Percentiles rank a stretch among this genome's conserved stretches.
Conservation (phyloP, 441 rosid genomes). For the Metrosideros polymorpha region DNA sequence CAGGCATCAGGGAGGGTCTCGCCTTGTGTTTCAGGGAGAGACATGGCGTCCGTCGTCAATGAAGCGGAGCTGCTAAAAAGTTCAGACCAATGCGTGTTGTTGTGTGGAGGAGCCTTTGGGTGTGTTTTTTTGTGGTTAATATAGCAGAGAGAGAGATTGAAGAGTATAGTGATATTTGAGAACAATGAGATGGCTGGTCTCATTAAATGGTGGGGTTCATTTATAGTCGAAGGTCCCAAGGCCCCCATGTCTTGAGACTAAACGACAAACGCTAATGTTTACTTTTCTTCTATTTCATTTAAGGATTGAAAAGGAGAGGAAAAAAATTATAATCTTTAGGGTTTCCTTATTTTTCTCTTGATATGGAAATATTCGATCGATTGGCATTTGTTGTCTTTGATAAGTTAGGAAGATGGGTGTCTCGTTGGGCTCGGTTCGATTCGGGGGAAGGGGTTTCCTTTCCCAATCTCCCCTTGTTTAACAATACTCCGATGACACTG, state of each 20-base stretch:
- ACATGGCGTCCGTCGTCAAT: not conserved
- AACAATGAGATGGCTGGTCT: not conserved
- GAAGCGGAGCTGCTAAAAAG: not conserved
- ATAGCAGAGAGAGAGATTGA: not conserved
- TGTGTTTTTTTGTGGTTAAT: not conserved
- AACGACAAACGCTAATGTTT: not conserved
- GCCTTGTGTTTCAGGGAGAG: slow-evolving; percentile 42
- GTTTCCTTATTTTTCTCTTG: not conserved
- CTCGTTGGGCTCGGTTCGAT: not conserved
- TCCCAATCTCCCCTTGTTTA: not conserved
- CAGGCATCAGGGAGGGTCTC: slow-evolving; percentile 62
- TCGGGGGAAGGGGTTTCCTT: not conserved
- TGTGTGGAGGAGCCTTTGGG: not conserved
- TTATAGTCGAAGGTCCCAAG: not conserved
- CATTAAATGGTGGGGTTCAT: not conserved
- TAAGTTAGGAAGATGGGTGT: not conserved
- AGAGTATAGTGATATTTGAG: not conserved
- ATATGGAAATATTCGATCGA: not conserved
- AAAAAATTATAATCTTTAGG: no score
- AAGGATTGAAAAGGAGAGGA: not conserved
- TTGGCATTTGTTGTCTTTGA: not conserved
- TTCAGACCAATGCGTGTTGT: not conserved
- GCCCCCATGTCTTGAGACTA: not conserved
- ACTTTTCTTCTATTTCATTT: not conserved
- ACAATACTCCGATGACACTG: not conserved